Evolutionary conservation across 1,284 basidiomycete genomes (phyloP).

Genomic region (Tremellales sp.): DNA sequence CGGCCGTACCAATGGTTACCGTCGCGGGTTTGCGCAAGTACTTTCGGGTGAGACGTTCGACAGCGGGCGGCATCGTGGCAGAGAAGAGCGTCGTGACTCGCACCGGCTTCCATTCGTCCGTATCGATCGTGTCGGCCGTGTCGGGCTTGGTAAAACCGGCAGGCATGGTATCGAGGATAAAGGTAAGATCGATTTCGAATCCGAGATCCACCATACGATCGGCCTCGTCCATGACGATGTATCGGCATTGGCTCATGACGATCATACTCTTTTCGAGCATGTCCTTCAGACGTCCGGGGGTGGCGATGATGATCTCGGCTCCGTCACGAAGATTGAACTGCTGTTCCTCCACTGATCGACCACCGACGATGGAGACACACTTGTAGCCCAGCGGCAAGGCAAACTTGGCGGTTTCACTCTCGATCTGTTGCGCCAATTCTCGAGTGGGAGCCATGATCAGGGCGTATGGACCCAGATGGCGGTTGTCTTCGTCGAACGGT

Average conservation of each 20-base stretch:
- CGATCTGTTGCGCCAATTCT: conserved; percentile 97
- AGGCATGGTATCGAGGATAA: conserved; percentile 90
- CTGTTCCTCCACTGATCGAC: conserved; percentile 90
- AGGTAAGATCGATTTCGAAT: conserved; percentile 90
- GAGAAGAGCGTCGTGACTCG: conserved; percentile 91
- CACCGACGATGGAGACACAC: conserved; percentile 97
- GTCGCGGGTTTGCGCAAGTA: conserved; percentile 89
- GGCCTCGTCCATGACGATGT: conserved; percentile 99
- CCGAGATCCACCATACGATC: conserved; percentile 98
- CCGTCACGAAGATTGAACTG: conserved; percentile 93
- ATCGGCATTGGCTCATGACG: conserved; percentile 92
- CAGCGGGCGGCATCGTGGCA: conserved; percentile 95
- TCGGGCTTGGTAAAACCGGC: conserved; percentile 81
- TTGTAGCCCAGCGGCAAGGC: conserved; percentile 79
- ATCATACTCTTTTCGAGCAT: conserved; percentile 93
- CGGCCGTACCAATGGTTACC: conserved; percentile 96
- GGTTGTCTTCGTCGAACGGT: conserved; percentile 80
- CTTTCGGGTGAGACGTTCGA: conserved; percentile 88
- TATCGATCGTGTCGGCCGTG: conserved; percentile 59
- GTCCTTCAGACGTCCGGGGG: conserved; percentile 95
- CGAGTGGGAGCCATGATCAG: conserved; percentile 94
- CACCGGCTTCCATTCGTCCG: conserved; percentile 58
- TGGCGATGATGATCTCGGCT: conserved; percentile 97
- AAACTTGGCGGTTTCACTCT: conserved; percentile 87
- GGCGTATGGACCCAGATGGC: conserved; percentile 88